phyloP scores from a whole-genome alignment of 805 yeast genomes.

The Saccharomycopsis fermentans region DNA sequence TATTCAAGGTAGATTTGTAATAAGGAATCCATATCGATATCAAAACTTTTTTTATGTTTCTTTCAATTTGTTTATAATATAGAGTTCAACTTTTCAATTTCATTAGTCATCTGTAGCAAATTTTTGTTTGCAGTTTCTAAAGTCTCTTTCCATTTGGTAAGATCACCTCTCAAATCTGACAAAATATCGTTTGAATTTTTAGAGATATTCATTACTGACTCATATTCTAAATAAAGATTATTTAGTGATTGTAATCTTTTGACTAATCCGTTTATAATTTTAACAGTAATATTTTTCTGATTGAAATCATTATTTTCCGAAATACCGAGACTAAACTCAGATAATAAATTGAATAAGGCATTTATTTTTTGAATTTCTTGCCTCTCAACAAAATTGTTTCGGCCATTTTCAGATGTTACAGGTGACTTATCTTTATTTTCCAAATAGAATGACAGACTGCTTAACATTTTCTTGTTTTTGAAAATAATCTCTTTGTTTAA shows the following conservation, averaged over 20 bases:
- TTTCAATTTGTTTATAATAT: neutral
- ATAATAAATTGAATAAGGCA: neutral
- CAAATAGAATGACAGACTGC: conserved; percentile 11
- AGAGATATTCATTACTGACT: conserved; percentile 6
- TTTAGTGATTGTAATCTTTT: conserved; percentile 15
- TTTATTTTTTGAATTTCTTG: conserved; percentile 8
- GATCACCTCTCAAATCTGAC: conserved; percentile 3
- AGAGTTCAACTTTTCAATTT: neutral
- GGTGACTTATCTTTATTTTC: neutral
- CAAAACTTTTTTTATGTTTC: too few relatives aligned
- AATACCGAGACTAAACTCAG: neutral
- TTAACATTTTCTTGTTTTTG: conserved; percentile 14
- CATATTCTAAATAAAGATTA: conserved; percentile 10
- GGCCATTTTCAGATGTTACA: neutral
- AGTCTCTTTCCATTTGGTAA: conserved; percentile 7
- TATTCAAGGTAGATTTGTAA: too few relatives aligned
- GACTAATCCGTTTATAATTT: conserved; percentile 1
- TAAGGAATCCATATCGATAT: too few relatives aligned
- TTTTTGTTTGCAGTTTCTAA: conserved; percentile 6
- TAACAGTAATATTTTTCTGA: neutral
- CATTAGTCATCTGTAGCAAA: conserved; percentile 3
- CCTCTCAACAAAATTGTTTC: neutral
- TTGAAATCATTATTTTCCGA: neutral
- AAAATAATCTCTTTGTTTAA: conserved; percentile 14
- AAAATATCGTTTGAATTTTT: conserved; percentile 6